Base-by-base conservation (phyloP, 202 grass and related monocot genomes). In the Panicum hallii region DNA sequence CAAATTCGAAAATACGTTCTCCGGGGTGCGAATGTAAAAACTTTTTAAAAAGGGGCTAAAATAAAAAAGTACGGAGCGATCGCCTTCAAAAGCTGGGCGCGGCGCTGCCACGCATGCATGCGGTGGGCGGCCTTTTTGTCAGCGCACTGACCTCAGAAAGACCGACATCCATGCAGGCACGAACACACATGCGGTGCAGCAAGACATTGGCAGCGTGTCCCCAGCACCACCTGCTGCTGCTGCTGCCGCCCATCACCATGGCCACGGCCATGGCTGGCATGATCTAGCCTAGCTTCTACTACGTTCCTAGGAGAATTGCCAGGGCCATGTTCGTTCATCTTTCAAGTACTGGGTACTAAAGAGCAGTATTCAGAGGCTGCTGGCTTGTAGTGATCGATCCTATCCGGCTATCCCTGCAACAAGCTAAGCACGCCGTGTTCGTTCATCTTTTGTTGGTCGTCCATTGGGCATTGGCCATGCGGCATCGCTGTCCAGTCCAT, bases 151-250 rank as follows among this genome's bases (percentile, higher is more conserved):
- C 65, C 85, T 42, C 76, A 9, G 81, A 87, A 90, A 90, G 75
- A 77, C 89, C 89, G 85, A 83, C 89, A 81, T 28, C 84, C 54
- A 76, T 13, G 38, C 80, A 48, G 80, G 88, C 89, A 71, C 85
- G 76, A 90, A 87, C 74, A 80, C 52, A 75, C 63, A 87, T 22
- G 84, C 60, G 30, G 19, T 44, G 66, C 71, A 10, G 74, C 74
- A 64, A 61, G 34, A 43, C 75, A 6, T 9, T 75, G 84, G 73
- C 65, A 60, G 50, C 74, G 36, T 90, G 74, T 62, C 61, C 61
- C 74, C 43, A 57, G 74, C 74, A 15, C 69, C 36, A 38, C 36
- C 36, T 56, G 36, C 41, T 48, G 61, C 77, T 48, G 61, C 77
- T 15, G 48, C 49, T 6, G 49, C 72, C 42, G 63, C 78, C 78